Base-by-base conservation (phyloP, 495 filamentous ascomycete genomes). In the Cladorrhinum samala region DNA sequence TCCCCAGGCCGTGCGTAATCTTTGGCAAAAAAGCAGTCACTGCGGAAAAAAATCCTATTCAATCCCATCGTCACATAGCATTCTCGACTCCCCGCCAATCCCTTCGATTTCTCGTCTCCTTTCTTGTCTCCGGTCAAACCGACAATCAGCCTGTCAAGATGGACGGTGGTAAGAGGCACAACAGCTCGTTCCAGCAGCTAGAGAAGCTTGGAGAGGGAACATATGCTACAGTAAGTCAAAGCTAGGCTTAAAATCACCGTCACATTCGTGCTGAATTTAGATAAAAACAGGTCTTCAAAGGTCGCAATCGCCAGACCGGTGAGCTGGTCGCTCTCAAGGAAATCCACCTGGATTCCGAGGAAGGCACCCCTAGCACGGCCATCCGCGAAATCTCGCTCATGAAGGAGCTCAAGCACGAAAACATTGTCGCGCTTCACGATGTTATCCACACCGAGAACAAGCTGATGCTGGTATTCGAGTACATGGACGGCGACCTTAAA, bases 381-480 rank as follows among this genome's bases (percentile, higher is more conserved):
- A 99, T 99, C 66, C 90, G 93, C 42, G 93, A 98, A 72, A 98
- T 98, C 64, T 95, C 90, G 0, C 77, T 99, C 24, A 96, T 99
- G 87, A 99, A 99, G 72, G 93, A 99, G 71, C 81, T 97, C 63
- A 97, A 95, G 70, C 90, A 99, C 72, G 88, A 95, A 62, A 95
- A 95, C 67, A 96, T 97, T 54, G 92, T 99, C 51, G 91, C 88
- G 45, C 85, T 99, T 1, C 86, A 97, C 76, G 94, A 99, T 74
- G 95, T 99, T 27, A 96, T 99, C 61, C 93, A 99, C 67, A 97
- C 93, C 50, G 93, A 99, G 71, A 96, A 97, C 75, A 99, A 99
- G 68, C 82, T 99, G 40, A 97, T 97, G 90, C 86, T 99, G 36
- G 93, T 99, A 13, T 95, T 96, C 59, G 93, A 99, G 69, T 96